Evolutionary conservation across 768 basidiomycete species (phyloP), one percentile per base, ranked within the genome.

Genomic region (Cystoderma amianthinum): DNA sequence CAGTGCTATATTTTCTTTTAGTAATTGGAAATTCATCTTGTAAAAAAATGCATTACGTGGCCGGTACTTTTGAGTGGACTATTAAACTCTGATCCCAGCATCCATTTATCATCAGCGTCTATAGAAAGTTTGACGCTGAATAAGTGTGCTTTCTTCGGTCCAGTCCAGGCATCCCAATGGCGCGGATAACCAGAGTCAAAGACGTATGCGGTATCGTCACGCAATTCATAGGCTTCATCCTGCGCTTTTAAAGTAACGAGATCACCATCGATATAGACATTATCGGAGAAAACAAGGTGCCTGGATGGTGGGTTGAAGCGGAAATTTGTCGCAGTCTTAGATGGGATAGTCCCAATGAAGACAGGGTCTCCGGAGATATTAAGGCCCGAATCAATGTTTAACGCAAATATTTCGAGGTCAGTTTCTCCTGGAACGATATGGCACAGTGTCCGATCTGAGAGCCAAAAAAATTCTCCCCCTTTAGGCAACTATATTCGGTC

Each of bases 151-250:
- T 66, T 68, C 65, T 93, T 93, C n/a, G 77, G 78, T 0, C 79
- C 80, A 30, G 68, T 61, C 89, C 90, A 94, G 13, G 61, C 64
- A 52, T 82, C 79, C 86, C 88, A 91, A 39, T 89, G 85, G n/a
- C 87, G 65, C 25, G 76, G 80, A 54, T 74, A 88, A 2, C 70
- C 71, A 25, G 58, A 49, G 46, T 90, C 85, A 52, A 80, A 91
- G 3, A 88, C 80, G 44, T 72, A 59, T 1, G 86, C 91, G 1
- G 73, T 71, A 39, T 79, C 76, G 3, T 88, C 91, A 1, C 85
- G 74, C 42, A 79, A 73, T 40, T 83, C 78, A 68, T 80, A 86
- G 32, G 66, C 71, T 47, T 80, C 66, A 55, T 95, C 89, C 48
- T 85, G 73, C 50, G 77, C 69, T 46, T 71, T 74, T 17, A 84